Conservation (phyloP, 148 eudicot species). For the Persicaria maculosa region DNA sequence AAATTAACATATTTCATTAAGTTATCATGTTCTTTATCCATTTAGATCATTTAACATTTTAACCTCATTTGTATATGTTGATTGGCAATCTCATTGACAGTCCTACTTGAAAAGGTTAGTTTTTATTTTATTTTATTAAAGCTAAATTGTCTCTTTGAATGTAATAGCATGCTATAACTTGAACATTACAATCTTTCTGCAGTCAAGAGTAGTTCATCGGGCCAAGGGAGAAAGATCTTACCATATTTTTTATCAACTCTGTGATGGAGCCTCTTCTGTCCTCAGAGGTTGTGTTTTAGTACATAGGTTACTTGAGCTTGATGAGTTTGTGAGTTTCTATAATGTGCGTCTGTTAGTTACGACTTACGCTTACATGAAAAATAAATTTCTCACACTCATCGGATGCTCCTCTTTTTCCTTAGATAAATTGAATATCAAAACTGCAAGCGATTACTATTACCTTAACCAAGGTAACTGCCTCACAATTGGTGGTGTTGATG, state of each 20-base stretch:
- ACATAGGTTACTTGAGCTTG: not conserved
- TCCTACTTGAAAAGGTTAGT: slow-evolving; percentile 85
- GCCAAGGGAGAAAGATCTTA: slow-evolving; percentile 80
- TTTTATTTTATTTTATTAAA: not conserved
- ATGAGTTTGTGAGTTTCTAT: not conserved
- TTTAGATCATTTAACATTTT: slow-evolving; percentile 8
- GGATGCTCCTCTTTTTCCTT: slow-evolving; percentile 13
- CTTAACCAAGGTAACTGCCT: slow-evolving; percentile 78
- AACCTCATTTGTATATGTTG: slow-evolving; percentile 1
- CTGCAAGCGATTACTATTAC: slow-evolving; percentile 57
- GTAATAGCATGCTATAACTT: not conserved
- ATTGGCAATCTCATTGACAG: slow-evolving; percentile 28
- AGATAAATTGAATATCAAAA: slow-evolving; percentile 66
- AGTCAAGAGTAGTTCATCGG: slow-evolving; percentile 95
- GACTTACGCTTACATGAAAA: not conserved
- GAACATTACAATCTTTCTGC: slow-evolving; percentile 26
- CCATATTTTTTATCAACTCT: slow-evolving; percentile 93
- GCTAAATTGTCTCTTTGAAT: slow-evolving; percentile 3
- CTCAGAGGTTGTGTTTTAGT: slow-evolving; percentile 51
- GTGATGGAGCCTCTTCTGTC: slow-evolving; percentile 79
- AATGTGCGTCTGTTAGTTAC: not conserved
- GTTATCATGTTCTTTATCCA: slow-evolving; percentile 11
- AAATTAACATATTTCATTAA: not conserved
- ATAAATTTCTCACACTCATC: not conserved
- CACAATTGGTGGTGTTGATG: slow-evolving; percentile 52